Evolutionary conservation across 305 asterid species (phyloP).

Genomic region (Ajuga reptans): DNA sequence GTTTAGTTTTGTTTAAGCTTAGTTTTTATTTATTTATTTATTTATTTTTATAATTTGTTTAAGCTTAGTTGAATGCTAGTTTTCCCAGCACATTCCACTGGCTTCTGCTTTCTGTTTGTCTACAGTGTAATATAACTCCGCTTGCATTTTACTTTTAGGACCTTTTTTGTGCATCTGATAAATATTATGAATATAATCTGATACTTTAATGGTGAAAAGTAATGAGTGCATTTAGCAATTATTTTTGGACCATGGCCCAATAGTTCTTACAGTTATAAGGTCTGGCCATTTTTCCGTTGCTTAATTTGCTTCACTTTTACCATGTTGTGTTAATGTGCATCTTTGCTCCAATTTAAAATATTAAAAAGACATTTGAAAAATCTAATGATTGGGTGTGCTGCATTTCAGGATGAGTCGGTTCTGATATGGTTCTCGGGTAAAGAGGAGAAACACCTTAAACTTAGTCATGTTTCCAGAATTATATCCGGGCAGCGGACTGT

Average conservation of each 20-base stretch:
- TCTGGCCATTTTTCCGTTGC: background rate
- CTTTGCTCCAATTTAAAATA: slow-evolving; percentile 14
- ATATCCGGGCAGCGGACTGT: slow-evolving; percentile 97
- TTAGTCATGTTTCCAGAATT: slow-evolving; percentile 88
- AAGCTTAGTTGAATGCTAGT: slow-evolving; percentile 7
- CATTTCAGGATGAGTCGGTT: slow-evolving; percentile 88
- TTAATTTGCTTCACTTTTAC: slow-evolving; percentile 12
- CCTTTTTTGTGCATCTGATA: background rate
- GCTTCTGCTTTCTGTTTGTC: background rate
- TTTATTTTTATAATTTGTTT: too few relatives aligned
- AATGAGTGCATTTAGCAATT: background rate
- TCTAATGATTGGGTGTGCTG: slow-evolving; percentile 22
- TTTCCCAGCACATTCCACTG: background rate
- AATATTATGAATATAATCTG: background rate
- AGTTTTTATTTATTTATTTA: too few relatives aligned
- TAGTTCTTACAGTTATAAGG: background rate
- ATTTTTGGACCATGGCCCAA: slow-evolving; percentile 9
- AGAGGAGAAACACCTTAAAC: slow-evolving; percentile 96
- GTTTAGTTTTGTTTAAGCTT: slow-evolving; percentile 10
- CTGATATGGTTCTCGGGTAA: slow-evolving; percentile 97
- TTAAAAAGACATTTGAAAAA: slow-evolving; percentile 9
- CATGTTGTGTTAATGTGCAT: background rate
- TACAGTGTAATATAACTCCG: background rate
- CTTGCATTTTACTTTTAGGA: background rate
- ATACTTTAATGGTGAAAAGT: background rate